Conservation (phyloP, 1,139 yeast genomes). For the Taiozyma sp. region DNA sequence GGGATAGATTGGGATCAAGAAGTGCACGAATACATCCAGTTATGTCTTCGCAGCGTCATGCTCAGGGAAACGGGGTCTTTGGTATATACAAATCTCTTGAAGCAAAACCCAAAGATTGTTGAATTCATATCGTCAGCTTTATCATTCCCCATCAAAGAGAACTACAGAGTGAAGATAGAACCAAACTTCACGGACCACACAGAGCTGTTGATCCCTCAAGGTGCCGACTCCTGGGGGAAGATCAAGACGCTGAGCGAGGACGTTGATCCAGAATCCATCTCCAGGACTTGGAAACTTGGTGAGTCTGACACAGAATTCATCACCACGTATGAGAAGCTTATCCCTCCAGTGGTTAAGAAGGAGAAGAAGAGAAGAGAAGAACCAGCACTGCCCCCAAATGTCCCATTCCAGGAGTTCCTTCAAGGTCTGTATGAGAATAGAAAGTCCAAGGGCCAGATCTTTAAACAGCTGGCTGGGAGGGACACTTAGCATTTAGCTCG, state of each 20-base stretch:
- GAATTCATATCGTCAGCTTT: slow-evolving; percentile 8
- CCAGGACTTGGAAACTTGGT: slow-evolving; percentile 3
- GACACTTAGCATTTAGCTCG: no score
- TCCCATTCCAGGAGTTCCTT: slow-evolving; percentile 10
- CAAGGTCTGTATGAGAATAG: slow-evolving; percentile 4
- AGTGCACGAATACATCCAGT: slow-evolving; percentile 45
- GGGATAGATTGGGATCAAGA: slow-evolving; percentile 17
- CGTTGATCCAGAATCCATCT: slow-evolving; percentile 19
- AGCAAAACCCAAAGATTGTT: slow-evolving; percentile 1
- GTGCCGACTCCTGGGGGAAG: slow-evolving; percentile 48
- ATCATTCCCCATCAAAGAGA: slow-evolving; percentile 4
- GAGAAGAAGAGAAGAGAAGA: neutral
- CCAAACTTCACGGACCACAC: slow-evolving; percentile 31
- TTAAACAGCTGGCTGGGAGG: neutral
- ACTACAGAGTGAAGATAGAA: slow-evolving; percentile 12
- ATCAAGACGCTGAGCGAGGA: slow-evolving; percentile 40
- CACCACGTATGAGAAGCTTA: slow-evolving; percentile 5
- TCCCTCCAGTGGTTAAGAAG: slow-evolving; percentile 2
- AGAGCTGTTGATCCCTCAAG: slow-evolving; percentile 41
- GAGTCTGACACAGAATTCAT: slow-evolving; percentile 5
- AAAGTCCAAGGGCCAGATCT: neutral
- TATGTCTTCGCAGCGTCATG: slow-evolving; percentile 45
- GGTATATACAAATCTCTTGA: slow-evolving; percentile 16
- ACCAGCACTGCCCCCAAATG: neutral
- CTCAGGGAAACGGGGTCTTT: slow-evolving; percentile 40